Base-by-base conservation (phyloP, 129 eudicot genomes). In the Scalesia atractyloides region DNA sequence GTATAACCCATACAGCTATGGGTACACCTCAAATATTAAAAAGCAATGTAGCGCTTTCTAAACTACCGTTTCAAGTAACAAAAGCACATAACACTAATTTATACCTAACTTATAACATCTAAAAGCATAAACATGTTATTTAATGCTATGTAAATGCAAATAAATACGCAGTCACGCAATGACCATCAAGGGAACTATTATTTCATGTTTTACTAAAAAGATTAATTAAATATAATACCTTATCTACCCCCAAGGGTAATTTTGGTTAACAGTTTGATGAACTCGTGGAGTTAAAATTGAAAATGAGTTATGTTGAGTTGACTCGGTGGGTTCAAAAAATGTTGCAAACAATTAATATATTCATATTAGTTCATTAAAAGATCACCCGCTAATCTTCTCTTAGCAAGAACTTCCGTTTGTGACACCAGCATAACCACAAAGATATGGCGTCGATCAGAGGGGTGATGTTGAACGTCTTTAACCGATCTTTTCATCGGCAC, bases 371-470 rank as follows among this genome's bases (percentile, higher is more conserved):
- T 51, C 73, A 73, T 52, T 18, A 84, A 65, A 69, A 71, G 20
- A 79, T 87, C 91, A 69, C 76, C 49, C 61, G 88, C 79, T 69
- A 87, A 78, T 72, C 87, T 78, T 90, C 95, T 80, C 87, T 83
- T 15, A 90, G 54, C 73, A 87, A 72, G 56, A 90, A 66, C 74
- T 75, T 82, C 74, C 74, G 51, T 48, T 77, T 59, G 79, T 41
- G 47, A 18, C 72, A 58, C 76, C 80, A 53, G 58, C 74, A 61
- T 69, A 46, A 47, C 57, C 65, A 72, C 47, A 11, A 66, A 14
- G 18, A 62, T 54, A 19, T 58, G 64, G 34, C 56, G 22, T 50
- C 11, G 16, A 19, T 51, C n/a, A 60, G 14, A 16, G 18, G 30
- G 10, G 70, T 73, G 49, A 53, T 49, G 11, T 60, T 63, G 11